phyloP scores from a whole-genome alignment of 2,329 filamentous ascomycete genomes.

The Neocatenulostroma microsporum region DNA sequence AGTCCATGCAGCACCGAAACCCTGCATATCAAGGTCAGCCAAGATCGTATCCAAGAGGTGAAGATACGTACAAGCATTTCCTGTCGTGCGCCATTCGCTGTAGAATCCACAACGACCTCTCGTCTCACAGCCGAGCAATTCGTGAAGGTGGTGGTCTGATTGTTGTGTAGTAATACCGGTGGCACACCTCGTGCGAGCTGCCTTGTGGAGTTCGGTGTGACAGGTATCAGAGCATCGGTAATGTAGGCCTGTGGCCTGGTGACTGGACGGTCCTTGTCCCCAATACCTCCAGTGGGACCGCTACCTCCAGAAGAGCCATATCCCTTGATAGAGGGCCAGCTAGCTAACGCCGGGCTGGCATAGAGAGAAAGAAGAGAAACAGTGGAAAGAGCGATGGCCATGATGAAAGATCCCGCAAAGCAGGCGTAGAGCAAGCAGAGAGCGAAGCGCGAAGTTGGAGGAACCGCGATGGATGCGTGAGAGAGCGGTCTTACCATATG shows the following conservation, averaged over 20 bases:
- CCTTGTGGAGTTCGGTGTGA: constrained; percentile 15
- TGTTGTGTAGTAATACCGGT: constrained; percentile 10
- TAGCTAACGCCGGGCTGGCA: not conserved
- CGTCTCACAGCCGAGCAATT: constrained; percentile 7
- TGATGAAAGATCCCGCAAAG: no score
- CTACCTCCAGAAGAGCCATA: constrained; percentile 16
- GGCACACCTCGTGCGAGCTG: constrained; percentile 15
- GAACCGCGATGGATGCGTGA: no score
- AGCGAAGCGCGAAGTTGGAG: no score
- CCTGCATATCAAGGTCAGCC: no score
- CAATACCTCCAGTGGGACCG: constrained; percentile 16
- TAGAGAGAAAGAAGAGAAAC: constrained; percentile 1
- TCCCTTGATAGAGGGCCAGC: constrained; percentile 14
- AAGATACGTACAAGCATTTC: no score
- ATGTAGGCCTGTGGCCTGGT: constrained; percentile 14
- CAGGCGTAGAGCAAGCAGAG: no score
- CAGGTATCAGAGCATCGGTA: constrained; percentile 19
- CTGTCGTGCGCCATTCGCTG: constrained; percentile 14
- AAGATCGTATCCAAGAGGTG: no score
- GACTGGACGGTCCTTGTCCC: constrained; percentile 16
- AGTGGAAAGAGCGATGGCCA: constrained; percentile 3
- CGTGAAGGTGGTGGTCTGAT: constrained; percentile 6
- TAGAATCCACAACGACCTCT: constrained; percentile 14
- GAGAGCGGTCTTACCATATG: no score
- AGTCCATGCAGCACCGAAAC: constrained; percentile 35